Conservation (phyloP, 306 rosid genomes). For the Malus sieversii region DNA sequence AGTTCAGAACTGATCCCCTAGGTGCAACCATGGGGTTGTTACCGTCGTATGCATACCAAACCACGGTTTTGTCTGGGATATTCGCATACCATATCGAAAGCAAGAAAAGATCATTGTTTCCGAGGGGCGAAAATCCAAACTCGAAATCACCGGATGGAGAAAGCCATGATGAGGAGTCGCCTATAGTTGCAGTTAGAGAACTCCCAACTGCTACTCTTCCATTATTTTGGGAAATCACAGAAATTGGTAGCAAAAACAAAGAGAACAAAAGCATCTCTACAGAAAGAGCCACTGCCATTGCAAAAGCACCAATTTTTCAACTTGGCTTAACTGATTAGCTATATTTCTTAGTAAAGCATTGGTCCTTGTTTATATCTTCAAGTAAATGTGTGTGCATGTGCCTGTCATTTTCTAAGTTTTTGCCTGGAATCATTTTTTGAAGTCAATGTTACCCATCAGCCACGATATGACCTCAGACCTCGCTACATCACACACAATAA, state of each 20-base stretch:
- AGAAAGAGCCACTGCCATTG: background rate
- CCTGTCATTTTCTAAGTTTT: no score
- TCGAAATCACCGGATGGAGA: background rate
- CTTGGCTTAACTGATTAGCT: background rate
- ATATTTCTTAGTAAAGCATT: no score
- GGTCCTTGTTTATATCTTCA: background rate
- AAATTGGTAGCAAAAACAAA: conserved; percentile 5
- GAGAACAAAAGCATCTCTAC: background rate
- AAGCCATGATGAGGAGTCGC: conserved; percentile 27
- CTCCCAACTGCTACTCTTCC: conserved; percentile 17
- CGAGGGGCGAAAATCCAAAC: background rate
- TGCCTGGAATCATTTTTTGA: no score
- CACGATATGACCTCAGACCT: no score
- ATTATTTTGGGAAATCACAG: conserved; percentile 26
- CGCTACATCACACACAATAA: no score
- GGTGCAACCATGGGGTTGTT: background rate
- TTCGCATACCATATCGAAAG: conserved; percentile 46
- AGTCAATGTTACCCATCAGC: no score
- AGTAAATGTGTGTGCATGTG: background rate
- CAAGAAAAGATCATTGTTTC: conserved; percentile 10
- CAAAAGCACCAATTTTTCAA: background rate
- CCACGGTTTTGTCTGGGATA: conserved; percentile 26
- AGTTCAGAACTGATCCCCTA: conserved; percentile 18
- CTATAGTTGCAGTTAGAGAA: conserved; percentile 20
- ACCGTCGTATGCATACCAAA: conserved; percentile 29